Evolutionary conservation across 306 rosid species (phyloP).

Genomic region (Vigna unguiculata): DNA sequence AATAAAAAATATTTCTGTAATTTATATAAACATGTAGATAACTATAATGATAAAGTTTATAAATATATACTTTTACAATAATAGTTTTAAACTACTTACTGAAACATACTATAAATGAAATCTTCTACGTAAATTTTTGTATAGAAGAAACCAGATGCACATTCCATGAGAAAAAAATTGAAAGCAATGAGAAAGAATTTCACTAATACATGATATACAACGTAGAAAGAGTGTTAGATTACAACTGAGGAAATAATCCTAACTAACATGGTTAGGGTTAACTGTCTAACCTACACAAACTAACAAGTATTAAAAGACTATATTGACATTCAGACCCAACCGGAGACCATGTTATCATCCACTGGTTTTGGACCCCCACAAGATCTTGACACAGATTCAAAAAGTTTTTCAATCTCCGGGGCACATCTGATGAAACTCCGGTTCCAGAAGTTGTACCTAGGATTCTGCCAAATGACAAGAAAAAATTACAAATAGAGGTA

Average conservation of each 20-base stretch:
- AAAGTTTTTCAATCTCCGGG: conserved; percentile 93
- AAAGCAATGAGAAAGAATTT: neutral
- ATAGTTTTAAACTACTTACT: no score
- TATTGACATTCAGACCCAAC: conserved; percentile 74
- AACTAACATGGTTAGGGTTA: conserved; percentile 9
- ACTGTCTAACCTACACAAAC: conserved; percentile 27
- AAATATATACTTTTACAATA: no score
- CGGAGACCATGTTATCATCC: conserved; percentile 87
- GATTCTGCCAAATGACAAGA: conserved; percentile 65
- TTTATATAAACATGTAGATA: no score
- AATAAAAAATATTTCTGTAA: no score
- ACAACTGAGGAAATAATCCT: neutral
- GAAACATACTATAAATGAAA: no score
- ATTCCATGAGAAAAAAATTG: no score
- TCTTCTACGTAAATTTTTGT: no score
- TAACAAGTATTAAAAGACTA: conserved; percentile 7
- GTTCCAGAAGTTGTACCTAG: conserved; percentile 93
- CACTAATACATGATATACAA: conserved; percentile 16
- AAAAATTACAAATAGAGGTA: neutral
- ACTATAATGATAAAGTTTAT: no score
- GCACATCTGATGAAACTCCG: conserved; percentile 93
- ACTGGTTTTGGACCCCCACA: conserved; percentile 96
- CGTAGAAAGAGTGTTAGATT: neutral
- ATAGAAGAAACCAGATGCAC: no score
- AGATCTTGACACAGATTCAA: conserved; percentile 97